Conservation (phyloP, 2,329 filamentous ascomycete species). For the Cladosporium velox region DNA sequence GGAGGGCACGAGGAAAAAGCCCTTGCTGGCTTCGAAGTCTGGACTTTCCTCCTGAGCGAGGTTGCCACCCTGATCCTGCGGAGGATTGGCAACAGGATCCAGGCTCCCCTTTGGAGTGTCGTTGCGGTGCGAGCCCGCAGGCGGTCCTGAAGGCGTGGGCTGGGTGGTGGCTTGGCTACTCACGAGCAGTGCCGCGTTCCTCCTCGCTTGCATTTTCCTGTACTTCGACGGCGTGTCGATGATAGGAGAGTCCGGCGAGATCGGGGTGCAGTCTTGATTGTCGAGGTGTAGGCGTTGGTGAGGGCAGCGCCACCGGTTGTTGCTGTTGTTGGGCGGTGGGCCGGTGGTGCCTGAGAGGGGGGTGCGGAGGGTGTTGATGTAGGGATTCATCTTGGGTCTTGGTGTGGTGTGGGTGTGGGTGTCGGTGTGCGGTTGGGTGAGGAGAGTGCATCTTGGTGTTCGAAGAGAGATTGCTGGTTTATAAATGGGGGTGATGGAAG, state of each 20-base stretch:
- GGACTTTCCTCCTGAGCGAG: not conserved
- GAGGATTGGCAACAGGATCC: not conserved
- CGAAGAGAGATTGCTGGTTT: not conserved
- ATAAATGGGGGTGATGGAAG: not conserved
- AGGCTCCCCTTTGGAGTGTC: not conserved
- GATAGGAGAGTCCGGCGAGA: not conserved
- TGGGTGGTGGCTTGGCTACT: not conserved
- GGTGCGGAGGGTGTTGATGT: not conserved
- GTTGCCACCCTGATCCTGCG: not conserved
- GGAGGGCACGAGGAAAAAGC: not conserved
- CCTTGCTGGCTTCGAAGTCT: not conserved
- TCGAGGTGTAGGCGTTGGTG: not conserved
- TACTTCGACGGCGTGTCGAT: conserved; percentile 10
- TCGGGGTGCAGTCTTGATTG: not conserved
- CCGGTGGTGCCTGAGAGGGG: not conserved
- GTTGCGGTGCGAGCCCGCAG: not conserved
- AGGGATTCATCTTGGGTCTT: not conserved
- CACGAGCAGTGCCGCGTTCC: not conserved
- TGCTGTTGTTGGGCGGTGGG: not conserved
- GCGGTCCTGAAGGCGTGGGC: conserved; percentile 1
- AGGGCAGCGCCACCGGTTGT: not conserved
- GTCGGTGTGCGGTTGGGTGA: not conserved
- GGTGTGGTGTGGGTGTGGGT: not conserved
- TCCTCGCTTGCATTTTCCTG: not conserved
- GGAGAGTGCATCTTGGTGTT: not conserved